Evolutionary conservation across 176 grass and related monocot genomes (phyloP), one percentile per base, ranked within the genome.

Genomic region (Oryza glumipatula): DNA sequence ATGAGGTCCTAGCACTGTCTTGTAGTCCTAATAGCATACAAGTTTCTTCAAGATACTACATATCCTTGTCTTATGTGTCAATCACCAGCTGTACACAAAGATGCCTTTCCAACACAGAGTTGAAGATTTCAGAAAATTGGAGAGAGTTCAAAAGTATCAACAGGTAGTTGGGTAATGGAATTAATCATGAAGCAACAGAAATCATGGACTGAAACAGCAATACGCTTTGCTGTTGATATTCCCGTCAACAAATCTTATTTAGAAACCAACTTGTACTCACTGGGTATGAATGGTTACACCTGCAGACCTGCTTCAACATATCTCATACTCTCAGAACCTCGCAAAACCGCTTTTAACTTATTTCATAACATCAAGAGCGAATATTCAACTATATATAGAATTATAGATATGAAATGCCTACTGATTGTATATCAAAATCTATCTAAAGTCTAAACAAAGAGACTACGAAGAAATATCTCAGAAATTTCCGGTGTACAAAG

Each of bases 1-100:
- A 22, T 73, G 63, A 70, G 46, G 66, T 70, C 30, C 74, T 32
- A 78, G 67, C 43, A 80, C 19, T 91, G 82, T 82, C 28, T 75
- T 70, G n/a, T 80, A 79, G 68, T 68, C 73, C 58, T 60, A 86
- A 78, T n/a, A 11, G 6, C 15, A 74, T 73, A 78, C 39, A 64
- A 61, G 11, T 74, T 79, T 75, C 68, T 48, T 68, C 67, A 61
- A 45, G 63, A 48, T 36, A 76, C 16, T 36, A 76, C 16, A 65
- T 47, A 77, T 7, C 14, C 35, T 11, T 24, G 8, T 49, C 36
- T 74, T 74, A 46, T 65, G 41, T 73, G 35, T 72, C 19, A 82
- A 72, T 46, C 26, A 65, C 14, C 67, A 86, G 46, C 26, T 86
- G 35, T 60, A 41, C 45, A 67, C 44, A 86, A 79, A 58, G 58